Percentiles rank a stretch among this genome's conserved stretches.
These are phyloP conservation scores for Golubevia sp. DNA, from an alignment of 1,284 basidiomycete species.

Conservation along the genomic window DNA sequence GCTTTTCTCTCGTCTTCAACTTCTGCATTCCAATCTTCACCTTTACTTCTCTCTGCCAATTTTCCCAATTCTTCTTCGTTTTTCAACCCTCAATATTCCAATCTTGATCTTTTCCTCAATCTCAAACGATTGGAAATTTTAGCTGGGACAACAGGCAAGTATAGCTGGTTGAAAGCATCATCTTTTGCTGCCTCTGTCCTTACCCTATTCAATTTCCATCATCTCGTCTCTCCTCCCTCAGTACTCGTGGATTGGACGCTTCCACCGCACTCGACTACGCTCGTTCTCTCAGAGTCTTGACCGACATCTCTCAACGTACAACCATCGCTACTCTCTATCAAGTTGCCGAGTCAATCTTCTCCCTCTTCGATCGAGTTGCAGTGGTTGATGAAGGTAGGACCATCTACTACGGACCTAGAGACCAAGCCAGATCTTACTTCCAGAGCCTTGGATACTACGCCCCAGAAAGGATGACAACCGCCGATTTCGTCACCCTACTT, in stretches of 20 bases:
- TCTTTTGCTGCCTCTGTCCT: too few relatives aligned
- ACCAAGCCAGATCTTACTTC: slow-evolving; percentile 38
- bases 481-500: slow-evolving; percentile 38
- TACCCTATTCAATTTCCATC: too few relatives aligned
- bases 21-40: too few relatives aligned
- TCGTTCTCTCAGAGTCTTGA: slow-evolving; percentile 34
- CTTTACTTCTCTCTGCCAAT: too few relatives aligned
- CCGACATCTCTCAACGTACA: slow-evolving; percentile 33
- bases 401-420: slow-evolving; percentile 63
- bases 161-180: too few relatives aligned
- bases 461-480: slow-evolving; percentile 11
- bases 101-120: too few relatives aligned
- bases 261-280: slow-evolving; percentile 47
- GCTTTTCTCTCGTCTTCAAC: too few relatives aligned
- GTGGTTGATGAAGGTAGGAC: slow-evolving; percentile 43
- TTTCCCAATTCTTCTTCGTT: too few relatives aligned
- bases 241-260: slow-evolving; percentile 43
- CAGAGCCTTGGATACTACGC: slow-evolving; percentile 35
- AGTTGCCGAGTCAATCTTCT: slow-evolving; percentile 38
- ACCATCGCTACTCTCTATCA: slow-evolving; percentile 49
- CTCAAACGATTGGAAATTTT: too few relatives aligned
- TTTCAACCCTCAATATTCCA: too few relatives aligned
- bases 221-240: too few relatives aligned
- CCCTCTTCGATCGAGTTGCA: slow-evolving; percentile 36
- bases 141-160: too few relatives aligned